phyloP scores from a whole-genome alignment of 169 alveolate species.

The Eimeria falciformis region DNA sequence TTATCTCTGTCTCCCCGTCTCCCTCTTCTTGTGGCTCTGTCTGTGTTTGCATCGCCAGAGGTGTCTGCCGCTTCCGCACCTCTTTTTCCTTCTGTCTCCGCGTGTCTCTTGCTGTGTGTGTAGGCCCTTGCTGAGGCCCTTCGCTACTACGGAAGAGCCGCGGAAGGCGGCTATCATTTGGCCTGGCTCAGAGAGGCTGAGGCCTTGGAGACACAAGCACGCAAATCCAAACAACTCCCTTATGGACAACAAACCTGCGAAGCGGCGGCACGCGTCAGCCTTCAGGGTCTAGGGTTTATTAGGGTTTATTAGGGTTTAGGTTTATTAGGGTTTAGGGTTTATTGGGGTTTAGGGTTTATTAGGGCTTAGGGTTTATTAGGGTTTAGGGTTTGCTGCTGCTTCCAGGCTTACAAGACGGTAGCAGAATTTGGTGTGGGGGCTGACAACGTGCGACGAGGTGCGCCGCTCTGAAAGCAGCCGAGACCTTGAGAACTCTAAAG shows the following conservation, averaged over 20 bases:
- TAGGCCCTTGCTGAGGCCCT: conserved; percentile 36
- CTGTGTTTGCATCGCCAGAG: too few species aligned
- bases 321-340: neutral
- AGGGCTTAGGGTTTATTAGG: conserved; percentile 30
- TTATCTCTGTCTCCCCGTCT: too few species aligned
- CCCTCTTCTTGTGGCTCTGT: too few species aligned
- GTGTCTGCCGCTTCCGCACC: too few species aligned
- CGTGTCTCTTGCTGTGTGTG: neutral
- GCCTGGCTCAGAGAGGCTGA: conserved; percentile 60
- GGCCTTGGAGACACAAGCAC: conserved; percentile 42
- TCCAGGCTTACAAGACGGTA: conserved; percentile 33
- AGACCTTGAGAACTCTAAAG: neutral
- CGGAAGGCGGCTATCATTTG: conserved; percentile 66
- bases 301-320: too few species aligned
- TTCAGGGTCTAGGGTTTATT: neutral
- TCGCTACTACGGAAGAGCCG: conserved; percentile 71
- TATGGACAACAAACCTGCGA: conserved; percentile 11
- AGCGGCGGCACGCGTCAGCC: conserved; percentile 48
- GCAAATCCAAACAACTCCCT: neutral
- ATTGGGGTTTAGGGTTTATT: too few species aligned
- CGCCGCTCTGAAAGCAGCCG: neutral
- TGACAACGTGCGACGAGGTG: neutral
- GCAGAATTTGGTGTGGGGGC: conserved; percentile 3
- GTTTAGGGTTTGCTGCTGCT: conserved; percentile 19
- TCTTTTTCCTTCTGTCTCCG: neutral